Base-by-base conservation (phyloP, 208 protist species). In the Leishmania turanica region DNA sequence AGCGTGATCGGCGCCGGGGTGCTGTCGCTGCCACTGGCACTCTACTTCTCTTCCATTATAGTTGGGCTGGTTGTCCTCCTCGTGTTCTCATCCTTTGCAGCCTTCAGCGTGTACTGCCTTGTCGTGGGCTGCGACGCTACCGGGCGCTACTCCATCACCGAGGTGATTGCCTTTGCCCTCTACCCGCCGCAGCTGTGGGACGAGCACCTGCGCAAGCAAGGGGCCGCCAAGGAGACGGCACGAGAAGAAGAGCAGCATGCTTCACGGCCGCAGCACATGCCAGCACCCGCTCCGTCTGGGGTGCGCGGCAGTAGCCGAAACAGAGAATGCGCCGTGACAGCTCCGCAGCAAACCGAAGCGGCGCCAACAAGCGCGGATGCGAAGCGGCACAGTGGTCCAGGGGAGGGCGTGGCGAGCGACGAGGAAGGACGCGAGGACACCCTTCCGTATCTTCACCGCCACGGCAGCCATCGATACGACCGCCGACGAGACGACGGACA, bases 1-100 rank as follows among this genome's bases (percentile, higher is more conserved):
- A 96, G 92, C 81, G 89, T 96, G 11, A 91, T 96, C 77, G 92
- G 92, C 21, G 92, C 92, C 8, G 92, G 90, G 3, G 90, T 96
- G 47, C 84, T 96, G 11, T 90, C 92, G 13, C 76, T 96, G 15
- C 90, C 92, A 27, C 85, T 96, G 54, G 92, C 90, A 2, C 78
- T 91, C n/a, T 91, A 90, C 84, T 86, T 91, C 75, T 86, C 92
- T 40, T 93, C 90, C 53, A 79, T 93, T 2, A 27, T 91, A 19
- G 81, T 88, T 1, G 90, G 79, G 9, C 40, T 91, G 51, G 51
- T 79, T 21, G 75, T 96, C 40, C 82, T 96, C 31, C 45, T 88
- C 1, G 80, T 87, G 17, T 76, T 88, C 15, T 79, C 85, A 7
- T 15, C 83, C 34, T 84, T 93, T 40, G 78, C 88, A 11, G 86